Evolutionary conservation across 768 basidiomycete genomes (phyloP), one percentile per base, ranked within the genome.

Genomic region (Agrocybe praecox): DNA sequence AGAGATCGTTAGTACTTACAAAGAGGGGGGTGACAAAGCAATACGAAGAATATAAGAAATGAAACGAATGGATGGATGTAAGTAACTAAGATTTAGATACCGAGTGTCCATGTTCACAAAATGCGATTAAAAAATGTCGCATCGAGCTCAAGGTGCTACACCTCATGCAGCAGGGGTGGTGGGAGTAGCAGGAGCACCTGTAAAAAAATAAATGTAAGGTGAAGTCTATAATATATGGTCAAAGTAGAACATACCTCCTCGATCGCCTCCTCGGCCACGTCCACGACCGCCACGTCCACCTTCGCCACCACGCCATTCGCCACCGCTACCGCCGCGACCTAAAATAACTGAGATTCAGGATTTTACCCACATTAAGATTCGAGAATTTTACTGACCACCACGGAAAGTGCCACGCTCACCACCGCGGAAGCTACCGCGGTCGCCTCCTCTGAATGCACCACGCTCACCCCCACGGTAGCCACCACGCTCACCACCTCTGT

Each of bases 291-390:
- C 76, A 12, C 81, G 79, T 36, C 79, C 80, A 33, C 80, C 81
- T 33, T 80, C 77, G 56, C 58, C 76, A 43, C 77, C 78, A 53
- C 82, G 76, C 75, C 79, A 81, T 46, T 82, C 84, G 24, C 81
- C 78, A 53, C n/a, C n/a, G n/a, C n/a, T n/a, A n/a, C n/a, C n/a
- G n/a, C n/a, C n/a, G n/a, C 77, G 75, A 33, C 71, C 75, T 72
- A 21, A 23, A 45, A 36, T n/a, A 53, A 32, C 11, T 21, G 55
- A 11, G 55, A 24, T 26, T 23, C 6, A n/a, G 32, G 46, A 49
- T 14, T 22, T 21, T 43, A 46, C 10, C n/a, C n/a, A 49, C 8
- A 24, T 43, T n/a, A 43, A 43, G 44, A n/a, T 40, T 26, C 12
- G 46, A 46, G 19, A 51, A 19, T 21, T 46, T 22, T 36, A 47